A percentile compares a stretch with the other conserved stretches of the same genome.
Evolutionary conservation across 176 grass and related monocot genomes (phyloP).

Genomic region (Zea mays): Zm-B73-REFERENCE-NAM-5.0 NC_050100.1:194054501-194055000

Average conservation of each 20-base stretch:
- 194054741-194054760: background rate
- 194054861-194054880: background rate
- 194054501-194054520: background rate
- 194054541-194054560: too few relatives aligned
- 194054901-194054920: background rate
- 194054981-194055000: background rate
- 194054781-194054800: conserved; percentile 24
- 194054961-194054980: background rate
- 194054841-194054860: background rate
- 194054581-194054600: too few relatives aligned
- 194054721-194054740: background rate
- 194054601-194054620: background rate
- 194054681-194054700: conserved; percentile 33
- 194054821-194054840: background rate
- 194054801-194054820: background rate
- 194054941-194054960: background rate
- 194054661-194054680: background rate
- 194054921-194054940: background rate
- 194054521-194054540: too few relatives aligned
- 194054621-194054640: conserved; percentile 17
- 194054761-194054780: background rate
- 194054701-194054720: conserved; percentile 24
- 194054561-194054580: too few relatives aligned
- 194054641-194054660: background rate
- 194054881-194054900: conserved; percentile 6